Evolutionary conservation across 257 asterid species (phyloP), one percentile per base, ranked within the genome.

Genomic region (Fraxinus anomala): DNA sequence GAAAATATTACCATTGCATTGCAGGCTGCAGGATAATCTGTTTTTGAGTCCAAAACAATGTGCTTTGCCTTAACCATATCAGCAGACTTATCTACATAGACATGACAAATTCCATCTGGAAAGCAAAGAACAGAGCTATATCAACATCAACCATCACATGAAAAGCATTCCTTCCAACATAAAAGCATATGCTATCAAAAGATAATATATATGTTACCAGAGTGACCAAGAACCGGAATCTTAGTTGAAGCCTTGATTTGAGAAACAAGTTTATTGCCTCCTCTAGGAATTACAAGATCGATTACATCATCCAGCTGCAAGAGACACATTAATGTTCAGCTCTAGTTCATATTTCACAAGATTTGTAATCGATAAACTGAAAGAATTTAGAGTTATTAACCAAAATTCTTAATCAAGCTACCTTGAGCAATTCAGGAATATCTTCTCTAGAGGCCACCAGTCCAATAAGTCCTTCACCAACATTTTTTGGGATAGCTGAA

Each of bases 151-250:
- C 24, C 59, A 70, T n/a, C 23, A 75, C 30, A 40, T 74, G 69
- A 61, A 70, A 76, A 72, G 79, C 76, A 78, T 40, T 65, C 75
- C 63, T 33, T 81, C 44, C 31, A 74, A 34, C 67, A 71, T 66
- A 65, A 76, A 56, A 80, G 14, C 77, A 33, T 51, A 54, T 54
- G 24, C 37, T 51, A 36, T 63, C 39, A 36, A 23, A 44, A 36
- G 67, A 47, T 47, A 78, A 3, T 17, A 21, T 44, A 59, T 36
- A 61, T 72, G 82, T 69, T 88, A 93, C 97, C 97, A 65, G 97
- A 92, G 86, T 93, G 97, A 54, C 97, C 97, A 66, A 93, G 89
- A 82, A 93, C 97, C 68, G 97, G 97, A 78, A 93, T 93, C 87
- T 91, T 93, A 14, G 97, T 93, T 30, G 94, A 87, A 68, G 85